phyloP scores from a whole-genome alignment of 73 alveolate species.

The Tetrahymena thermophila region DNA sequence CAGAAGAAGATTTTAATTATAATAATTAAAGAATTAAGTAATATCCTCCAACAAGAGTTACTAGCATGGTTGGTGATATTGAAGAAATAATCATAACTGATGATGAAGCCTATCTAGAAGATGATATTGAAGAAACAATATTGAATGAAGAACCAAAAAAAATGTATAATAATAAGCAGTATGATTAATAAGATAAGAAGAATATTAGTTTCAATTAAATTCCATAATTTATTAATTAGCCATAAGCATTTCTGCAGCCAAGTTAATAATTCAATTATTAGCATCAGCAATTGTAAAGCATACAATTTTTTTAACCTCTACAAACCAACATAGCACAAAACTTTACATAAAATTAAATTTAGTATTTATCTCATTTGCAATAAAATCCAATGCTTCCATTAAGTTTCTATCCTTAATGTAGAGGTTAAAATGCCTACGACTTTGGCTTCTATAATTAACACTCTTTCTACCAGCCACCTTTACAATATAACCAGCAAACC shows the following conservation, averaged over 20 bases:
- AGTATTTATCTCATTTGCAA: neutral
- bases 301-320: neutral
- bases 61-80: neutral
- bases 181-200: neutral
- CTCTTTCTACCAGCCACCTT: neutral
- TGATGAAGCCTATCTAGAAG: neutral
- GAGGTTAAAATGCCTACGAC: neutral
- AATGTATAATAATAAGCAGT: no score
- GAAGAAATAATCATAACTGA: neutral
- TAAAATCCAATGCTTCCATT: neutral
- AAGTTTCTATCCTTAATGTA: neutral
- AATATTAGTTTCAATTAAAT: no score
- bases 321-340: neutral
- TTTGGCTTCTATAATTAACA: neutral
- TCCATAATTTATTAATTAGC: neutral
- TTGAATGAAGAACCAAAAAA: neutral
- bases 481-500: neutral
- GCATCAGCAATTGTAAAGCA: neutral
- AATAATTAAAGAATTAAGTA: no score
- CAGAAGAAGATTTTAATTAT: no score
- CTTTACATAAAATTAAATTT: neutral
- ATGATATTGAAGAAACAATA: neutral
- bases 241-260: neutral
- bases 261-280: no score
- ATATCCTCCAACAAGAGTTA: neutral